phyloP scores from a whole-genome alignment of 306 rosid genomes.

The Fragaria iinumae region DNA sequence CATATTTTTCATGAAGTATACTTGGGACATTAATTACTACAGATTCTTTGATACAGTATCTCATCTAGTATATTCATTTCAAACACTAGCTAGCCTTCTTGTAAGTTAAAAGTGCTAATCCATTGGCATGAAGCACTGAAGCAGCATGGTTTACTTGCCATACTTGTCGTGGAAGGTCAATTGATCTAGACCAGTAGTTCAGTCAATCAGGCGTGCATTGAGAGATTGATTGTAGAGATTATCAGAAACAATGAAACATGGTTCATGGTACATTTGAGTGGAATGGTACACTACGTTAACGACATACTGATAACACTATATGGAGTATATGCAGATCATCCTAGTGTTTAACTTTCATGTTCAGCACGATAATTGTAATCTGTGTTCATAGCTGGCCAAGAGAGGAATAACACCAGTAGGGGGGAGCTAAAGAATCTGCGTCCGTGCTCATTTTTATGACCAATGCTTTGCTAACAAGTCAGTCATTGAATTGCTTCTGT shows the following conservation, averaged over 20 bases:
- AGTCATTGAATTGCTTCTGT: not conserved
- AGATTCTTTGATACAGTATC: not conserved
- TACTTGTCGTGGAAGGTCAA: not conserved
- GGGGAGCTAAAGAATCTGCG: too few relatives aligned
- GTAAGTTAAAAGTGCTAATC: not conserved
- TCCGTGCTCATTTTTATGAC: too few relatives aligned
- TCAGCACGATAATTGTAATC: not conserved
- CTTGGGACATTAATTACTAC: not conserved
- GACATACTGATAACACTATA: not conserved
- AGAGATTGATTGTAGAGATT: not conserved
- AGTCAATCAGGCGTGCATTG: slow-evolving; percentile 2
- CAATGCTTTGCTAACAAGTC: too few relatives aligned
- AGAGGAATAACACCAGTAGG: too few relatives aligned
- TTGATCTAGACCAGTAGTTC: not conserved
- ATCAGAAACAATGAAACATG: not conserved
- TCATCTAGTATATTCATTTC: not conserved
- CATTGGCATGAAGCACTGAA: not conserved
- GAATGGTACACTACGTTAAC: not conserved
- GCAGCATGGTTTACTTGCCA: not conserved
- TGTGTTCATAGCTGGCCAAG: slow-evolving; percentile 16
- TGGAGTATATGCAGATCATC: not conserved
- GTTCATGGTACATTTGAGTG: not conserved
- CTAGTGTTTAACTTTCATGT: slow-evolving; percentile 4
- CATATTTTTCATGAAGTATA: not conserved
- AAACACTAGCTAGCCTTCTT: not conserved